These are phyloP conservation scores for Wallemia ichthyophaga DNA, from an alignment of 1,284 basidiomycete species.

Conservation along the genomic window DNA sequence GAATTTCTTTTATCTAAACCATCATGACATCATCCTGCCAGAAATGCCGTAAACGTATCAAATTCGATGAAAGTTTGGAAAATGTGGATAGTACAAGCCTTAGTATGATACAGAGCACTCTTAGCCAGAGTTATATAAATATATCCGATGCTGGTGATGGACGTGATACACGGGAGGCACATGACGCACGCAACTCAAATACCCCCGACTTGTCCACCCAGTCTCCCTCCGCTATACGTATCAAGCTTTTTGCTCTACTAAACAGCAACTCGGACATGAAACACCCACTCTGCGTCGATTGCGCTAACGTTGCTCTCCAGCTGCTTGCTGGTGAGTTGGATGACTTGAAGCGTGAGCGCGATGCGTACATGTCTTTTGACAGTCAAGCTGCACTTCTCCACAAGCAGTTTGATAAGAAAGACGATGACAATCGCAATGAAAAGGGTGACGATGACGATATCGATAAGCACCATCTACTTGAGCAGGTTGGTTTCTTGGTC, in stretches of 20 bases:
- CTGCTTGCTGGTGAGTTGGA: slow-evolving; percentile 56
- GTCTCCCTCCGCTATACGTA: not conserved
- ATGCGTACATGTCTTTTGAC: slow-evolving; percentile 75
- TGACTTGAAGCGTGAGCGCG: slow-evolving; percentile 64
- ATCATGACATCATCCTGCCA: not conserved
- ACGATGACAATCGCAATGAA: slow-evolving; percentile 7
- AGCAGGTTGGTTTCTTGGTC: too few relatives aligned
- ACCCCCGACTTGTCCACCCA: too few relatives aligned
- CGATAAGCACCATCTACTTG: too few relatives aligned
- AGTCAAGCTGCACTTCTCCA: too few relatives aligned
- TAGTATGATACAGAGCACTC: not conserved
- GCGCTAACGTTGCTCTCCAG: slow-evolving; percentile 49
- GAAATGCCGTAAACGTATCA: not conserved
- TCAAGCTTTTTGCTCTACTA: slow-evolving; percentile 35
- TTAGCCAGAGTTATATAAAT: not conserved
- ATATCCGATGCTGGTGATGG: too few relatives aligned
- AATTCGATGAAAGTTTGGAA: not conserved
- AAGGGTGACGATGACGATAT: not conserved
- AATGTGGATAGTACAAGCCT: not conserved
- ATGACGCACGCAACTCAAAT: too few relatives aligned
- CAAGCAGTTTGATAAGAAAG: too few relatives aligned
- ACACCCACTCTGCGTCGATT: slow-evolving; percentile 84
- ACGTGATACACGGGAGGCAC: too few relatives aligned
- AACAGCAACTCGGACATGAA: slow-evolving; percentile 55
- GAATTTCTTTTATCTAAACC: not conserved